These are phyloP conservation scores for Colletotrichum gigasporum DNA, from an alignment of 2,329 filamentous ascomycete genomes.

Conservation along the genomic window DNA sequence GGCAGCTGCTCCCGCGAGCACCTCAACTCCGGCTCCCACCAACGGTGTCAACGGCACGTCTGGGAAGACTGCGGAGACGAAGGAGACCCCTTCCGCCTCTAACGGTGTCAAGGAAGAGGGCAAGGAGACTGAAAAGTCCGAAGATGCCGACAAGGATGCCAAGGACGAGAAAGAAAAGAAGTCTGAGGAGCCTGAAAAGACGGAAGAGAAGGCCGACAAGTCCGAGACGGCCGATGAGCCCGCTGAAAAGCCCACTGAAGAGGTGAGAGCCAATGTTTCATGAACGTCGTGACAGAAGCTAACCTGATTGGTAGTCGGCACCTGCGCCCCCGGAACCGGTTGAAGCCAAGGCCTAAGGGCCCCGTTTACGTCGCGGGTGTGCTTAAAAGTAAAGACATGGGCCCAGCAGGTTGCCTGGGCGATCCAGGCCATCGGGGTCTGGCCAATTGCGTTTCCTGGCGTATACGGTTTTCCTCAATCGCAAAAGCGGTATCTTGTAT, in stretches of 20 bases:
- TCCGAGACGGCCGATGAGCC: constrained; percentile 34
- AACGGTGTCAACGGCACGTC: constrained; percentile 61
- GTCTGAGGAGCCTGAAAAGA: constrained; percentile 42
- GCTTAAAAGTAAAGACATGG: constrained; percentile 17
- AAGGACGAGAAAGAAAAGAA: constrained; percentile 46
- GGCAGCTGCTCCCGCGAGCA: constrained; percentile 45
- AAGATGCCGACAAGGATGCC: constrained; percentile 38
- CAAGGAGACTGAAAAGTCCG: constrained; percentile 41
- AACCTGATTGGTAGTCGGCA: constrained; percentile 30
- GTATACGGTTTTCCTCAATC: constrained; percentile 30
- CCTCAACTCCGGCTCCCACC: constrained; percentile 39
- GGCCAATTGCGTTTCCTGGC: constrained; percentile 31
- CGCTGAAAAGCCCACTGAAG: constrained; percentile 41
- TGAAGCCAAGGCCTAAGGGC: constrained; percentile 46
- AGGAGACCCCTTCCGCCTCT: too few relatives aligned
- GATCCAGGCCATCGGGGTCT: constrained; percentile 6
- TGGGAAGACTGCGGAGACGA: constrained; percentile 45
- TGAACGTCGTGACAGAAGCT: neutral
- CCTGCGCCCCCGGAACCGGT: constrained; percentile 44
- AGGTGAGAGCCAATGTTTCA: constrained; percentile 40
- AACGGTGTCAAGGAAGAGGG: constrained; percentile 39
- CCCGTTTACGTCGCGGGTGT: constrained; percentile 7
- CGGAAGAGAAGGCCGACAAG: constrained; percentile 42
- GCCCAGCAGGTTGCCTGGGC: constrained; percentile 9
- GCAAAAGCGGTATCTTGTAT: constrained; percentile 27